These are phyloP conservation scores for Stachybotrys chartarum DNA, from an alignment of 2,329 filamentous ascomycete genomes.

Conservation along the genomic window DNA sequence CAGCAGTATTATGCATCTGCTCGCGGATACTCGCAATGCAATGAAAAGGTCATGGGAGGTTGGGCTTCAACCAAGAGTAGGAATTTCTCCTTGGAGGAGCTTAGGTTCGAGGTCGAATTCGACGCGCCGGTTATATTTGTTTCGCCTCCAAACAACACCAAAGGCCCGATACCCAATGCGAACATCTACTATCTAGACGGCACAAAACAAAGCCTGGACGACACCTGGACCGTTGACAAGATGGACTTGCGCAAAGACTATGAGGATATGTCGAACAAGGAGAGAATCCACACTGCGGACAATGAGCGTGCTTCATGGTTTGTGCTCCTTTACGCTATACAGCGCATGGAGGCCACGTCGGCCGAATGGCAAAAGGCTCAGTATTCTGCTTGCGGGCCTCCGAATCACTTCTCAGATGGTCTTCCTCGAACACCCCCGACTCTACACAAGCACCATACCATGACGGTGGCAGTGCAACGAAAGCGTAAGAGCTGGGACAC, in stretches of 20 bases:
- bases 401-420: constrained; percentile 6
- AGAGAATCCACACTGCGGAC: constrained; percentile 44
- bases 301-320: constrained; percentile 51
- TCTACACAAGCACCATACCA: constrained; percentile 25
- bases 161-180: constrained; percentile 24
- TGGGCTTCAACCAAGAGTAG: constrained; percentile 35
- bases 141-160: constrained; percentile 31
- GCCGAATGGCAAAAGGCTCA: constrained; percentile 35
- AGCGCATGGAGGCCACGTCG: constrained; percentile 42
- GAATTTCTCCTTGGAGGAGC: constrained; percentile 31
- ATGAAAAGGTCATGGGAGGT: constrained; percentile 37
- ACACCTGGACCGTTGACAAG: constrained; percentile 24
- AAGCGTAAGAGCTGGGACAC: constrained; percentile 43
- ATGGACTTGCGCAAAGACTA: constrained; percentile 21
- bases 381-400: constrained; percentile 16
- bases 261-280: constrained; percentile 14
- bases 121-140: constrained; percentile 45
- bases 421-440: constrained; percentile 16
- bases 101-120: constrained; percentile 43
- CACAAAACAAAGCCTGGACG: constrained; percentile 22
- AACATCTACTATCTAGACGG: constrained; percentile 32
- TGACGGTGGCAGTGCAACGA: constrained; percentile 39
- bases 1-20: constrained; percentile 45
- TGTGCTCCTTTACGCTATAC: constrained; percentile 39
- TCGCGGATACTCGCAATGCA: constrained; percentile 40